phyloP scores from a whole-genome alignment of 2,329 filamentous ascomycete genomes.

The Didymella keratinophila region DNA sequence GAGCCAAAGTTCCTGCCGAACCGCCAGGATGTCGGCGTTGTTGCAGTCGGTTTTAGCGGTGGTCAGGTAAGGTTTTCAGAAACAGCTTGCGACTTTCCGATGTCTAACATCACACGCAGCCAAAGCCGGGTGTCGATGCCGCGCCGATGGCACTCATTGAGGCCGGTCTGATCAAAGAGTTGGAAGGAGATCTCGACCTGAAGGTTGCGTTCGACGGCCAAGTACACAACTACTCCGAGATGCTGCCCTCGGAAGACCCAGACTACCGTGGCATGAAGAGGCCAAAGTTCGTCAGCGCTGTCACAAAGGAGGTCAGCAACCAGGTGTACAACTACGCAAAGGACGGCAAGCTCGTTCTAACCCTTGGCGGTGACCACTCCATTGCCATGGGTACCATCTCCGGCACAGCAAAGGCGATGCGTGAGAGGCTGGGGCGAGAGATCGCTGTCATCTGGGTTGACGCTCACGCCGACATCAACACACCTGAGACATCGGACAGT shows the following conservation, averaged over 20 bases:
- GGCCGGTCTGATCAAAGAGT: slow-evolving; percentile 82
- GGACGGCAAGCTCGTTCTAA: slow-evolving; percentile 86
- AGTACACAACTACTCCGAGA: slow-evolving; percentile 82
- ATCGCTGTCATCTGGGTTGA: slow-evolving; percentile 99
- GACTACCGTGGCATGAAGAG: slow-evolving; percentile 94
- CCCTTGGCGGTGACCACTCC: slow-evolving; percentile 93
- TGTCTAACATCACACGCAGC: slow-evolving; percentile 58
- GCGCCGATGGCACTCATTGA: slow-evolving; percentile 89
- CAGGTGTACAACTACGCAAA: slow-evolving; percentile 89
- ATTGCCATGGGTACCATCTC: slow-evolving; percentile 95
- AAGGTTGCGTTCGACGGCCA: slow-evolving; percentile 82
- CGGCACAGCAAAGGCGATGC: slow-evolving; percentile 83
- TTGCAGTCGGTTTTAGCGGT: slow-evolving; percentile 95
- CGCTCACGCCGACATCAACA: slow-evolving; percentile 97
- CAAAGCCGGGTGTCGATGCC: slow-evolving; percentile 90
- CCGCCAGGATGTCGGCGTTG: slow-evolving; percentile 83
- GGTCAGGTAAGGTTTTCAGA: slow-evolving; percentile 74
- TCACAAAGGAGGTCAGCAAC: slow-evolving; percentile 78
- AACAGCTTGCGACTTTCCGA: not conserved
- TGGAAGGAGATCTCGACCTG: slow-evolving; percentile 87
- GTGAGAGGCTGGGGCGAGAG: slow-evolving; percentile 81
- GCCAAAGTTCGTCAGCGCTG: slow-evolving; percentile 82
- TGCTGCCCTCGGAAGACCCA: slow-evolving; percentile 75
- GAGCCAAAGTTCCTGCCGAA: slow-evolving; percentile 79
- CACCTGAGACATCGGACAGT: slow-evolving; percentile 84